Base-by-base conservation (phyloP, 805 yeast genomes). In the Candida khao-thaluensis region DNA sequence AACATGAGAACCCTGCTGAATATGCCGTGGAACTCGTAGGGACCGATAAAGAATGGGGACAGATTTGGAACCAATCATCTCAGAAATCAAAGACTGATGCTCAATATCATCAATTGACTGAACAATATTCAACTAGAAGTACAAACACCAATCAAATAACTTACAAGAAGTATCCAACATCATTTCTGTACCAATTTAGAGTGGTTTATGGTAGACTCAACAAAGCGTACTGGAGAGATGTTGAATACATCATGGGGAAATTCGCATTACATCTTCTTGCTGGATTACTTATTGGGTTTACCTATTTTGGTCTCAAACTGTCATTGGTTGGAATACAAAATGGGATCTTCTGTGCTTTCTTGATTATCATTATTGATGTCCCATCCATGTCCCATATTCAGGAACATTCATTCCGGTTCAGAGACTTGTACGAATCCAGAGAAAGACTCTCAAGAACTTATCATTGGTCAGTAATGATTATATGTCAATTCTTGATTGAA, bases 11-110 rank as follows among this genome's bases (percentile, higher is more conserved):
- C 44, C 66, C 66, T 7, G 66, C 65, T n/a, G 95, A 86, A 64
- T 87, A 93, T 90, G 87, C 87, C 93, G 67, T 87, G 62, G 84
- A 82, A 47, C 84, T 81, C 44, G 81, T 82, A 51, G 87, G 88
- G 53, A 87, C 87, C 36, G 69, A 69, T 35, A 82, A 77, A 59
- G 84, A 83, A 57, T 82, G 80, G 53, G 70, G 76, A 53, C 81
- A 82, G 52, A 85, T 82, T 38, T 85, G 96, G 95, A 60, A 74
- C 56, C 69, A 72, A 32, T 85, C 95, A 26, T 59, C 61, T 0
- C 88, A 85, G 54, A 76, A 75, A 49, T 52, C 62, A 37, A 77
- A 69, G 5, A 76, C 82, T 27, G 72, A 77, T 40, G 59, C 54
- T 2, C 89, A 83, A 54, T 69, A 85, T 49, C 75, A 71, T 12